A percentile compares a stretch with the other conserved stretches of the same genome.
phyloP scores from a whole-genome alignment of 2,329 filamentous ascomycete species.

The Aspergillus jensenii region DNA sequence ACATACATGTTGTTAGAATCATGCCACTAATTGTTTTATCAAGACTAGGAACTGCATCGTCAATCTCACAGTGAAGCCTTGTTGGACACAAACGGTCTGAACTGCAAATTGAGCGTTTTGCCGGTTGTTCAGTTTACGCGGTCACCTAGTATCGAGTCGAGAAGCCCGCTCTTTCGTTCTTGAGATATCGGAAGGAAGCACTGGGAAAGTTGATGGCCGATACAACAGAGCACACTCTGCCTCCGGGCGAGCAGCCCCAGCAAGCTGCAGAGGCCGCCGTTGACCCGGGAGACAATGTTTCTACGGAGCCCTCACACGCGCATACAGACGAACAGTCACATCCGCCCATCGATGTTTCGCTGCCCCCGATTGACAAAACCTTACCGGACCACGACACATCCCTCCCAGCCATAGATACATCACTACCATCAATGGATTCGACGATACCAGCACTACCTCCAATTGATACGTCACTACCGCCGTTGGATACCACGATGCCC shows the following conservation, averaged over 20 bases:
- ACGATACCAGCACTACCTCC: conserved; percentile 30
- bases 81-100: conserved; percentile 1
- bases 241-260: conserved; percentile 20
- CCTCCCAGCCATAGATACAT: conserved; percentile 26
- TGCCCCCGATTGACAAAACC: conserved; percentile 27
- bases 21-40: conserved; percentile 14
- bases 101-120: neutral
- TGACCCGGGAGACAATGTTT: conserved; percentile 10
- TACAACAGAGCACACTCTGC: conserved; percentile 17
- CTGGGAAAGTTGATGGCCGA: conserved; percentile 22
- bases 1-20: conserved; percentile 1
- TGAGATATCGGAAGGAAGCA: neutral
- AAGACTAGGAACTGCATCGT: conserved; percentile 10
- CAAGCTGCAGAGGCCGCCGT: conserved; percentile 12
- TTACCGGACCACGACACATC: conserved; percentile 28
- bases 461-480: conserved; percentile 29
- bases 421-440: conserved; percentile 30
- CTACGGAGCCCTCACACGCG: neutral
- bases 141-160: neutral
- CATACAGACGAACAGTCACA: conserved; percentile 1
- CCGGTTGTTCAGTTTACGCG: neutral
- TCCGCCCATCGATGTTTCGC: conserved; percentile 23
- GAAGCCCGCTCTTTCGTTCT: neutral
- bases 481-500: conserved; percentile 27
- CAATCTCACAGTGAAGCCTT: conserved; percentile 4